phyloP scores from a whole-genome alignment of 225 moss, liverwort and hornwort genomes.

The Physcomitrellopsis africana region DNA sequence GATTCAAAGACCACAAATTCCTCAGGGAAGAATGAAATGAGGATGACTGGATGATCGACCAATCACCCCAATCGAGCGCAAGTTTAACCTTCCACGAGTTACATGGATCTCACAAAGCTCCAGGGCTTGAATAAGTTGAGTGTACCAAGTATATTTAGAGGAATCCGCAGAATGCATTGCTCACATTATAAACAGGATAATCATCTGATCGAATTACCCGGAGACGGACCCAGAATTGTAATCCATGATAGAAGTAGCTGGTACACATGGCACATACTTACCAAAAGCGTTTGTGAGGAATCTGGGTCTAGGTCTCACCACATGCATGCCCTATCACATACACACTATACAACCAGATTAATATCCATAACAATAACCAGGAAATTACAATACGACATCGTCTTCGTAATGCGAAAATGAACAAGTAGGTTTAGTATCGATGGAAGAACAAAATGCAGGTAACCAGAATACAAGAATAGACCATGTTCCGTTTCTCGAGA shows the following conservation, averaged over 20 bases:
- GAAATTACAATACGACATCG: neutral
- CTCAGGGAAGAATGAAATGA: no score
- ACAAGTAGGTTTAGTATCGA: neutral
- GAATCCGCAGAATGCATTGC: neutral
- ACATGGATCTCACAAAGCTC: neutral
- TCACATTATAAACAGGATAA: neutral
- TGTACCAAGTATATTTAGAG: neutral
- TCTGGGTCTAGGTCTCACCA: conserved; percentile 49
- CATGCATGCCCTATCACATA: conserved; percentile 47
- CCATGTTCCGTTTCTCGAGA: neutral
- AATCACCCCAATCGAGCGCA: no score
- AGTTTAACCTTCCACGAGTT: no score
- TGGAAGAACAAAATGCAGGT: neutral
- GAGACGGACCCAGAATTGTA: neutral
- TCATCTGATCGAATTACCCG: neutral
- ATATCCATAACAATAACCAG: neutral
- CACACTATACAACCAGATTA: conserved; percentile 27
- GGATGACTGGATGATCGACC: no score
- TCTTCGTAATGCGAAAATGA: neutral
- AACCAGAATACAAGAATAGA: neutral
- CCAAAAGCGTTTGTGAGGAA: conserved; percentile 47
- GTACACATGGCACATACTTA: conserved; percentile 24
- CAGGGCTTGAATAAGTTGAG: neutral
- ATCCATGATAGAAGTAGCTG: neutral
- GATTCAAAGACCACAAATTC: no score